These are phyloP conservation scores for Hymenoscyphus salicellus DNA, from an alignment of 2,329 filamentous ascomycete genomes.

Conservation along the genomic window DNA sequence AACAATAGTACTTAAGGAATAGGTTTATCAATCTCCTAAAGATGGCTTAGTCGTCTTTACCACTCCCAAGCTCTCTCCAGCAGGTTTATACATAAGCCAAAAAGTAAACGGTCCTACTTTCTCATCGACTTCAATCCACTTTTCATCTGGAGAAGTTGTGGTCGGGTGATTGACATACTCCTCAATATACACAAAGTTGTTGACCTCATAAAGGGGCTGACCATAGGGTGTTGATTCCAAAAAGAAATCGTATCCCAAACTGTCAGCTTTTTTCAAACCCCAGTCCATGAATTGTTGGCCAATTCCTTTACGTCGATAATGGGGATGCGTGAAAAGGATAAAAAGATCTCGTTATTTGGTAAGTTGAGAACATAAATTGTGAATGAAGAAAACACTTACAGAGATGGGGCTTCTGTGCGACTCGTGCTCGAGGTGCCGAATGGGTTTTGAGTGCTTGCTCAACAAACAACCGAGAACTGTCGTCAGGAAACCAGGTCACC, in stretches of 20 bases:
- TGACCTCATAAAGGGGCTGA: conserved; percentile 11
- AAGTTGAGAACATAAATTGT: background rate
- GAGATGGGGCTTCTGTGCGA: conserved; percentile 8
- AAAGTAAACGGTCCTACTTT: conserved; percentile 14
- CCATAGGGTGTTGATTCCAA: conserved; percentile 13
- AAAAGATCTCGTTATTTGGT: conserved; percentile 11
- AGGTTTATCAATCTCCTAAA: no score
- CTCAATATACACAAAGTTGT: conserved; percentile 9
- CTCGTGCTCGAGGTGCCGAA: conserved; percentile 4
- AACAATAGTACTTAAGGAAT: no score
- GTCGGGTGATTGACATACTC: conserved; percentile 13
- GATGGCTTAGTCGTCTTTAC: background rate
- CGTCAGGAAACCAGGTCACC: conserved; percentile 11
- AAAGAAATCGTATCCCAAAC: conserved; percentile 6
- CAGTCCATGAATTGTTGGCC: conserved; percentile 6
- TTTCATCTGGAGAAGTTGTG: conserved; percentile 7
- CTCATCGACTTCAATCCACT: conserved; percentile 14
- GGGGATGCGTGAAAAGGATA: conserved; percentile 12
- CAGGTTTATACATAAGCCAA: conserved; percentile 12
- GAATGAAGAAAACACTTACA: conserved; percentile 9
- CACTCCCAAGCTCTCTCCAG: background rate
- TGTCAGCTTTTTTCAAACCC: conserved; percentile 10
- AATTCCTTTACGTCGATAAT: conserved; percentile 14
- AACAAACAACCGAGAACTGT: conserved; percentile 8
- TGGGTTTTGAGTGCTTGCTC: conserved; percentile 8